Base-by-base conservation (phyloP, 768 basidiomycete species). In the Candolleomyces aberdarensis region DNA sequence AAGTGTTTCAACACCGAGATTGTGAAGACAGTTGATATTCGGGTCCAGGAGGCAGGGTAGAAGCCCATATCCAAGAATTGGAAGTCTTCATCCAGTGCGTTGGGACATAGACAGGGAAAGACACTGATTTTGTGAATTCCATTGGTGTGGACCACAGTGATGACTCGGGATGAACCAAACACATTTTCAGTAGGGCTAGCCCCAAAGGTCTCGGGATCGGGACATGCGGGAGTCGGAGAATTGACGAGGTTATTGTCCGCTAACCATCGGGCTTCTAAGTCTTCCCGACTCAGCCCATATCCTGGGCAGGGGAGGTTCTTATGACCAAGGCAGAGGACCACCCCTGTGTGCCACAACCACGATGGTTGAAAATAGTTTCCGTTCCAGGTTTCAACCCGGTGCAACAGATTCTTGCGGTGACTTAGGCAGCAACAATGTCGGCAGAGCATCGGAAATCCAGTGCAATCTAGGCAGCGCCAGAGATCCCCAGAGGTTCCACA, bases 281-380 rank as follows among this genome's bases (percentile, higher is more conserved):
- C 11, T 20, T 17, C 17, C 20, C 22, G 36, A 10, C 13, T 13
- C 3, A 36, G 13, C 19, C 36, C 40, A 22, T 56, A 56, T 36
- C 3, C 17, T 2, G 67, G 70, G 57, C 68, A 71, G 0, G 58
- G 62, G 0, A 22, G 4, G 0, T 67, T 67, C 0, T 63, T 29
- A 52, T 74, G 72, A 1, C 71, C 70, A 3, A 67, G 14, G 29
- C 66, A 64, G 11, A 69, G 52, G 1, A 64, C 61, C 3, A 65
- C 32, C 0, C 71, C 71, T 1, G 67, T 46, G n/a, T 69, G 52
- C 57, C 63, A 65, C 3, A 73, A 60, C 2, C 59, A 61, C 3
- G 41, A 65, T 2, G 43, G 32, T 2, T 55, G 11, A 20, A 64
- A 71, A 43, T 46, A 65, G 0, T 39, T 49, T 1, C 67, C 67